phyloP scores from a whole-genome alignment of 148 eudicot genomes.

The Cornus suecica region DNA sequence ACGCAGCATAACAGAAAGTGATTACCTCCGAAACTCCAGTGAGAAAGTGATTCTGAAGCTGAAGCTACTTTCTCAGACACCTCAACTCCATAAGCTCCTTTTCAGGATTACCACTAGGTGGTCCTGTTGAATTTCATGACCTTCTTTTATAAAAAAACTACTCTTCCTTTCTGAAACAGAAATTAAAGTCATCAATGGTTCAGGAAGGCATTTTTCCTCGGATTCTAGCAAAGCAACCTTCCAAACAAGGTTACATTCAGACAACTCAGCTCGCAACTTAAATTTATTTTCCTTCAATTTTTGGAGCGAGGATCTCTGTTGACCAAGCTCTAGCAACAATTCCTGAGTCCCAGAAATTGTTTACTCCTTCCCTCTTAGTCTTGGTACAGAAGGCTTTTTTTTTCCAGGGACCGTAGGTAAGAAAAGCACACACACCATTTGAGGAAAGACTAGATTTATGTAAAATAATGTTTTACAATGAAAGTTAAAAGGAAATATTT shows the following conservation, averaged over 20 bases:
- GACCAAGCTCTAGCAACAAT: constrained; percentile 68
- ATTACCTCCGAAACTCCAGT: constrained; percentile 56
- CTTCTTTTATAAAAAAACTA: constrained; percentile 16
- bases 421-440: too few relatives aligned
- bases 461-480: too few relatives aligned
- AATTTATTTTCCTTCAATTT: constrained; percentile 45
- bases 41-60: constrained; percentile 53
- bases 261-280: too few relatives aligned
- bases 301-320: constrained; percentile 54
- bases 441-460: too few relatives aligned
- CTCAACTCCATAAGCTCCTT: constrained; percentile 71
- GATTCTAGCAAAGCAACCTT: constrained; percentile 44
- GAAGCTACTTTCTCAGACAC: constrained; percentile 68
- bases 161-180: constrained; percentile 24
- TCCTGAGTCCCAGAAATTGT: constrained; percentile 50
- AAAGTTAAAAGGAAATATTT: too few relatives aligned
- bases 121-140: constrained; percentile 4
- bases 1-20: neutral
- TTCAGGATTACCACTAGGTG: constrained; percentile 28
- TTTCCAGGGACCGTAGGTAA: too few relatives aligned
- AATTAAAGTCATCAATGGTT: constrained; percentile 28
- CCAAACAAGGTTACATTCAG: constrained; percentile 24
- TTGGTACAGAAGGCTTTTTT: too few relatives aligned
- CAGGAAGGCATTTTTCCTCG: constrained; percentile 35
- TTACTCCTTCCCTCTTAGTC: too few relatives aligned